Evolutionary conservation across 1,284 basidiomycete genomes (phyloP).

Genomic region (Leccinum solheimii): DNA sequence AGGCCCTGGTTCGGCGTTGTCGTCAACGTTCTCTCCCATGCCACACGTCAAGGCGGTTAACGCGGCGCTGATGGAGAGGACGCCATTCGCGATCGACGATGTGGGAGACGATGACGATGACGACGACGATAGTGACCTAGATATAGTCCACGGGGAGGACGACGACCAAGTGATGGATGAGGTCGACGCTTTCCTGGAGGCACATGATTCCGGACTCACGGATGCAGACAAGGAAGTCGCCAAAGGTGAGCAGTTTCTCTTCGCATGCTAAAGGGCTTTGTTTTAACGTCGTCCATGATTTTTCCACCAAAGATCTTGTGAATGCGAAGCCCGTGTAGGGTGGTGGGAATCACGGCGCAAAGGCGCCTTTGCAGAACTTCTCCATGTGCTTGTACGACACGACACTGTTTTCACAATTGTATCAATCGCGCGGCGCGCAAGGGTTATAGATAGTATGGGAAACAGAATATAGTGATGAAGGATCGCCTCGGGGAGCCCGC

Average conservation of each 20-base stretch:
- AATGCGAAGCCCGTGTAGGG: slow-evolving; percentile 57
- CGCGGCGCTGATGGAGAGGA: slow-evolving; percentile 84
- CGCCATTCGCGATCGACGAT: slow-evolving; percentile 92
- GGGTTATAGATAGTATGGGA: not conserved
- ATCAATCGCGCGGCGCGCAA: slow-evolving; percentile 9
- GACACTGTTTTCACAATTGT: slow-evolving; percentile 7
- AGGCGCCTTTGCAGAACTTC: not conserved
- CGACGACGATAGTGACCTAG: slow-evolving; percentile 72
- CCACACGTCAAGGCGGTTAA: slow-evolving; percentile 76
- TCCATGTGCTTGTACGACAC: slow-evolving; percentile 22
- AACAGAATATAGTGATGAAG: slow-evolving; percentile 9
- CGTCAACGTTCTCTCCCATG: slow-evolving; percentile 50
- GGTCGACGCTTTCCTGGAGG: slow-evolving; percentile 91
- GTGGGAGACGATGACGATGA: slow-evolving; percentile 50
- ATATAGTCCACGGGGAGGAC: slow-evolving; percentile 64
- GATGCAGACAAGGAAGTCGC: slow-evolving; percentile 85
- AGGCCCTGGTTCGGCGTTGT: slow-evolving; percentile 33
- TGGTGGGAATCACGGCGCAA: not conserved
- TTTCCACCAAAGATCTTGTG: slow-evolving; percentile 50
- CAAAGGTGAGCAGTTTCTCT: slow-evolving; percentile 50
- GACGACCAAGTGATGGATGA: slow-evolving; percentile 87
- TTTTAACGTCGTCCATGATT: slow-evolving; percentile 4
- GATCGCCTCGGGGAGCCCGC: slow-evolving; percentile 5
- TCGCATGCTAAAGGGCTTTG: not conserved
- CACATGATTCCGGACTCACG: slow-evolving; percentile 82